Evolutionary conservation across 306 rosid genomes (phyloP).

Genomic region (Clitoria ternatea): DNA sequence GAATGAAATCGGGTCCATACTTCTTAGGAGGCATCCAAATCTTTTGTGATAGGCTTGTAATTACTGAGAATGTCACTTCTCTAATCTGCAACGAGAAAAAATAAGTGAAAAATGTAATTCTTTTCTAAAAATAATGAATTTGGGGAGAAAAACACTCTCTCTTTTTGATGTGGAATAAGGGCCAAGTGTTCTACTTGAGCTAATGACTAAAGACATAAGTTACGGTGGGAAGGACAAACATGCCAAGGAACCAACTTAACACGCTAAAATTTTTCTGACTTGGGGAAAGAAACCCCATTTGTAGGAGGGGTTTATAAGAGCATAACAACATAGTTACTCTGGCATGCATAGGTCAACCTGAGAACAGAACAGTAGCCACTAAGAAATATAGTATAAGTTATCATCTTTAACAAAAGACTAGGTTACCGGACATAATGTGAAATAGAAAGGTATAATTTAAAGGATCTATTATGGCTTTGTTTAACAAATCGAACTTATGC

Average conservation of each 20-base stretch:
- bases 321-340: not conserved
- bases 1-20: slow-evolving; percentile 5
- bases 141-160: not conserved
- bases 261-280: slow-evolving; percentile 3
- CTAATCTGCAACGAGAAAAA: slow-evolving; percentile 38
- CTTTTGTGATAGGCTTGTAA: slow-evolving; percentile 13
- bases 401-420: not conserved
- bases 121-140: not conserved
- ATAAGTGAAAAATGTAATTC: not conserved
- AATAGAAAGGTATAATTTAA: not conserved
- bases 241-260: not conserved
- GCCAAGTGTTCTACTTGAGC: not conserved
- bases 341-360: not conserved
- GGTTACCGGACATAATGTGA: not conserved
- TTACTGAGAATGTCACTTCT: slow-evolving; percentile 11
- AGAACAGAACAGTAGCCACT: slow-evolving; percentile 7
- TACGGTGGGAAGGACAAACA: not conserved
- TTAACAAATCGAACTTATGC: no score
- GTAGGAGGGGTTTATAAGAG: not conserved
- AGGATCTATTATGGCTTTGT: not conserved
- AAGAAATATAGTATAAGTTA: not conserved
- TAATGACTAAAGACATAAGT: slow-evolving; percentile 11
- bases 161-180: not conserved
- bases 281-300: not conserved
- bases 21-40: slow-evolving; percentile 8